Base-by-base conservation (phyloP, 495 filamentous ascomycete species). In the Xylaria sp. region DNA sequence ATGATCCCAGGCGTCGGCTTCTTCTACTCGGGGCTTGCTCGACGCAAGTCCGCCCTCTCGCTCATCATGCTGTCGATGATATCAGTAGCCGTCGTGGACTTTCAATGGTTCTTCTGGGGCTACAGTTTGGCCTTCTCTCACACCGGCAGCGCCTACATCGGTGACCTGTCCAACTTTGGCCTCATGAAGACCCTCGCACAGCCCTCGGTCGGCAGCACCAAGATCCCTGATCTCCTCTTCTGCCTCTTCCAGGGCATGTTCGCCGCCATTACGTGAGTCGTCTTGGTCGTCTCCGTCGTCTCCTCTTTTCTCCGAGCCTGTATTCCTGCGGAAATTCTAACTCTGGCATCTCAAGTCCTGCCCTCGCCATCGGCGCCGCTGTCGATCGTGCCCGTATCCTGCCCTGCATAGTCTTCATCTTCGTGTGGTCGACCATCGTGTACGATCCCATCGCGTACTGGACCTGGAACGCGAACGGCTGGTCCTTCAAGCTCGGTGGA, bases 31-130 rank as follows among this genome's bases (percentile, higher is more conserved):
- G 97, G 96, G 75, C 91, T 99, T 29, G 97, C 96, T 9, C 92
- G 97, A 63, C 85, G 96, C 78, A 99, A 99, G 84, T 97, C 94
- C 0, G 96, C 96, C 41, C 86, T 99, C 58, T 97, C 95, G 37
- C 87, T 98, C 70, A 94, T 99, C 82, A 98, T 97, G 97, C 90
- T 97, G 11, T 92, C 91, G 72, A 89, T 98, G 81, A 94, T 96
- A 85, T 93, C 95, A 19, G 90, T 90, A 61, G 94, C 93, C 40
- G 91, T 99, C 61, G 89, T 97, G 26, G 91, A 92, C 35, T 97
- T 98, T 84, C 96, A 98, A 79, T 99, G 96, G 95, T 99, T 98
- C 85, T 97, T 99, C 85, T 98, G 96, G 97, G 96, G 96, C 53
- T 98, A 97, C 79, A 97, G 94, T 5, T 83, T 99, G 61, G 89